A percentile compares a stretch with the other conserved stretches of the same genome.
Conservation (phyloP, 306 rosid genomes). For the Fragaria ananassa region DNA sequence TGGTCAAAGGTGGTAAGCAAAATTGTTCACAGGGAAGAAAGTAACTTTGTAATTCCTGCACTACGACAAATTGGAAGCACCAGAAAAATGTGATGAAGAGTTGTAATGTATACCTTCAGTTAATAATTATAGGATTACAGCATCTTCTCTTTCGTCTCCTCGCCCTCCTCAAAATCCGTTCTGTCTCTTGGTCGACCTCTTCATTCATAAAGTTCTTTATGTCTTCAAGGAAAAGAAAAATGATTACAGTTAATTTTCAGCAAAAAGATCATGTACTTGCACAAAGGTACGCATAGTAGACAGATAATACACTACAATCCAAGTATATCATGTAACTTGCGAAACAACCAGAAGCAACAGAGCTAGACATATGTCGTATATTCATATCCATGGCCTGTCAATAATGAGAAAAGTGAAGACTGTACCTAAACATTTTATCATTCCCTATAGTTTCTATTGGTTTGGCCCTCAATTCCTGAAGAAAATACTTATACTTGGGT, state of each 20-base stretch:
- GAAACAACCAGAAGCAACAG: background rate
- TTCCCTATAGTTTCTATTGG: background rate
- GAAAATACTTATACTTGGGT: background rate
- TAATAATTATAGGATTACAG: constrained; percentile 49
- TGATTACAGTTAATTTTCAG: constrained; percentile 15
- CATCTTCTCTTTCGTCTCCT: constrained; percentile 83
- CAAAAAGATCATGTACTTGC: constrained; percentile 15
- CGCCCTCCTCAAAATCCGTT: constrained; percentile 71
- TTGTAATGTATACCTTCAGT: constrained; percentile 50
- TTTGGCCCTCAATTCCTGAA: background rate
- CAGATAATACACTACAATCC: background rate
- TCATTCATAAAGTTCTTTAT: constrained; percentile 35
- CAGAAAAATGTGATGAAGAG: background rate
- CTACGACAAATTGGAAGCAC: background rate
- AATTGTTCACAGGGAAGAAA: background rate
- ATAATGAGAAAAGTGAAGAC: background rate
- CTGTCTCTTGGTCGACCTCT: constrained; percentile 67
- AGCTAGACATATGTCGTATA: background rate
- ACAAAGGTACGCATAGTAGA: background rate
- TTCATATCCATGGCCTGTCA: background rate
- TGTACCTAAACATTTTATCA: background rate
- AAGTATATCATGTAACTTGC: background rate
- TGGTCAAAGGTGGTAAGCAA: background rate
- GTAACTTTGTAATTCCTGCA: constrained; percentile 14
- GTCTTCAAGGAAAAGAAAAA: constrained; percentile 28